Evolutionary conservation across 495 filamentous ascomycete species (phyloP), one percentile per base, ranked within the genome.

Genomic region (Hyphodiscus hymeniophilus): DNA sequence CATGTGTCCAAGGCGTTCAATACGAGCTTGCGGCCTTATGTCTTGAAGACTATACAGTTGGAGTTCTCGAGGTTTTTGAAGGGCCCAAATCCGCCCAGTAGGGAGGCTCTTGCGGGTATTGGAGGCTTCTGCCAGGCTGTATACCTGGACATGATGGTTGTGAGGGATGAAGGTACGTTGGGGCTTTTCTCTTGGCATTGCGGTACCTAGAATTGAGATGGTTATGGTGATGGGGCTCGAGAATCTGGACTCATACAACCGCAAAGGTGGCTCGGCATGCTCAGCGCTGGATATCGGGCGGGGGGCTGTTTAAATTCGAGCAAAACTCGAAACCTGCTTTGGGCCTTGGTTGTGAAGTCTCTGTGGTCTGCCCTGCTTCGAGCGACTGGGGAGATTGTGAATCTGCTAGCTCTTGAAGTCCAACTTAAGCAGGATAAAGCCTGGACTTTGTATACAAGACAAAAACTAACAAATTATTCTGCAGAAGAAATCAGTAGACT

Each of bases 101-200:
- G 47, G 3, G 38, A 20, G 32, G 28, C 23, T 1, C 21, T 60
- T 16, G 32, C 12, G 11, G 20, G 28, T 2, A 33, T 54, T 7
- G 48, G 57, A 11, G 21, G 28, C 3, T 20, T 47, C 3, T 60
- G 55, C 47, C 41, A 56, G 28, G 48, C 58, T 10, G 28, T 61
- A 7, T 58, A 53, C 38, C 32, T 54, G 28, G 58, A 61, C 38
- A 52, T 61, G 56, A 53, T 58, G 55, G 45, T 61, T 34, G 47
- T 61, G 3, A 38, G 56, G 23, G 58, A 61, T 47, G 55, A 61
- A 50, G 55, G 58, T 58, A 53, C 2, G 58, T 28, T 15, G 34
- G 17, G 34, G 17, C 5, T 36, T 4, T 5, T 5, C 34, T 4
- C 6, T n/a, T 36, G 34, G 34, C 38, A 4, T 20, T 15, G 7